Conservation (phyloP, 495 filamentous ascomycete species). For the Chaetomium cochliodes region DNA sequence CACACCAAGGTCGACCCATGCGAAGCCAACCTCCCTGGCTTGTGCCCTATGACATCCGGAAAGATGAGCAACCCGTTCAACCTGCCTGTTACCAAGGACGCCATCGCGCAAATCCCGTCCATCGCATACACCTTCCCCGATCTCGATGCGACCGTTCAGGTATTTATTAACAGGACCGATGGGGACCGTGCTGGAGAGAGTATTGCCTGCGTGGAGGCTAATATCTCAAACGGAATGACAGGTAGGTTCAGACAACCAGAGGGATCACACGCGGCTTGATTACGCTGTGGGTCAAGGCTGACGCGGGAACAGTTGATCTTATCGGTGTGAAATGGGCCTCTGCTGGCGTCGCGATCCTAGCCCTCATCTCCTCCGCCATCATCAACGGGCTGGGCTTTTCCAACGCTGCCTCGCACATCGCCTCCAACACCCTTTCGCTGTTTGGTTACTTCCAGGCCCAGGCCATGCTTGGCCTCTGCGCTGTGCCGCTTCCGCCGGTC, state of each 20-base stretch:
- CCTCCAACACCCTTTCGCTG: conserved; percentile 85
- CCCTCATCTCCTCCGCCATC: conserved; percentile 78
- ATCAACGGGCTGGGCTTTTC: conserved; percentile 81
- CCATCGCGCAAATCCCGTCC: conserved; percentile 66
- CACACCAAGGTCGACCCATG: conserved; percentile 73
- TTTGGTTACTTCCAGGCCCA: conserved; percentile 96
- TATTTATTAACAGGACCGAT: conserved; percentile 70
- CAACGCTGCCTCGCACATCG: conserved; percentile 96
- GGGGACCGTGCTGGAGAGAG: conserved; percentile 47
- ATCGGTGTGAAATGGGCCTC: conserved; percentile 85
- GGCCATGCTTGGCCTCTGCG: conserved; percentile 88
- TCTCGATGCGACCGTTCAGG: conserved; percentile 80
- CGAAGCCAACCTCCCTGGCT: conserved; percentile 62
- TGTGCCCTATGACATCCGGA: conserved; percentile 93
- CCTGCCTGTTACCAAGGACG: conserved; percentile 55
- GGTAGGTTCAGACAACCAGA: conserved; percentile 21
- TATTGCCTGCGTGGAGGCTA: conserved; percentile 85
- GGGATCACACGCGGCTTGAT: too few species aligned
- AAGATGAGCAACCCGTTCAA: conserved; percentile 74
- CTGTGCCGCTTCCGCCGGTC: conserved; percentile 83
- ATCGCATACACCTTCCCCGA: conserved; percentile 92
- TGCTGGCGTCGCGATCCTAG: conserved; percentile 81
- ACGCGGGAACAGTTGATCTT: conserved; percentile 61
- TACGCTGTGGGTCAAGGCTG: neutral
- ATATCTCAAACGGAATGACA: conserved; percentile 88